Evolutionary conservation across 305 asterid species (phyloP).

Genomic region (Rubia peregrina): DNA sequence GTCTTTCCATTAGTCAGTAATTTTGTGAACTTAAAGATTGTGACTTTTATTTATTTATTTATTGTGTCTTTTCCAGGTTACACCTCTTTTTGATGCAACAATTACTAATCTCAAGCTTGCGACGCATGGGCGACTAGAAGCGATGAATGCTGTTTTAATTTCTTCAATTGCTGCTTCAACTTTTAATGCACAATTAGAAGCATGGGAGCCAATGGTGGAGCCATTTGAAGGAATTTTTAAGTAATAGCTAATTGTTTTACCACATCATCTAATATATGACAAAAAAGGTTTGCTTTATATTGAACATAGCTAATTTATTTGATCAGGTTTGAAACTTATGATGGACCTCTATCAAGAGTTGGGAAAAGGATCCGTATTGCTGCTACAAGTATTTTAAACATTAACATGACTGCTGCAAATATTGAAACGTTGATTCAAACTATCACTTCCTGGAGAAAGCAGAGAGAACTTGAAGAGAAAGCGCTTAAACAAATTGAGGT

Average conservation of each 20-base stretch:
- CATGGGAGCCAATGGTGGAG: slow-evolving; percentile 99
- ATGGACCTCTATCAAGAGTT: slow-evolving; percentile 48
- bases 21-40: slow-evolving; percentile 16
- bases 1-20: slow-evolving; percentile 14
- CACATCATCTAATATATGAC: neutral
- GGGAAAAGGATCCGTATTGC: slow-evolving; percentile 85
- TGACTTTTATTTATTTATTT: slow-evolving; percentile 20
- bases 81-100: slow-evolving; percentile 97
- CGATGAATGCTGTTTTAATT: slow-evolving; percentile 85
- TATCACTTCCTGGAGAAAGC: slow-evolving; percentile 84
- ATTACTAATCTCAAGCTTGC: slow-evolving; percentile 92
- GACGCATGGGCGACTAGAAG: slow-evolving; percentile 84
- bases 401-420: slow-evolving; percentile 85
- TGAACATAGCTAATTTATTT: slow-evolving; percentile 11
- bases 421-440: slow-evolving; percentile 71
- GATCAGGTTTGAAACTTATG: slow-evolving; percentile 92
- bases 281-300: neutral
- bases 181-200: slow-evolving; percentile 81
- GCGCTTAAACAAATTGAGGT: slow-evolving; percentile 78
- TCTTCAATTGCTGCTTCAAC: slow-evolving; percentile 96
- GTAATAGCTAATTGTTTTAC: slow-evolving; percentile 34
- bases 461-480: slow-evolving; percentile 88
- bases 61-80: slow-evolving; percentile 49
- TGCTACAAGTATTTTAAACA: slow-evolving; percentile 76
- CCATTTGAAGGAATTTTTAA: slow-evolving; percentile 98